Evolutionary conservation across 2,329 filamentous ascomycete genomes (phyloP).

Genomic region (Bimuria novae-zelandiae): DNA sequence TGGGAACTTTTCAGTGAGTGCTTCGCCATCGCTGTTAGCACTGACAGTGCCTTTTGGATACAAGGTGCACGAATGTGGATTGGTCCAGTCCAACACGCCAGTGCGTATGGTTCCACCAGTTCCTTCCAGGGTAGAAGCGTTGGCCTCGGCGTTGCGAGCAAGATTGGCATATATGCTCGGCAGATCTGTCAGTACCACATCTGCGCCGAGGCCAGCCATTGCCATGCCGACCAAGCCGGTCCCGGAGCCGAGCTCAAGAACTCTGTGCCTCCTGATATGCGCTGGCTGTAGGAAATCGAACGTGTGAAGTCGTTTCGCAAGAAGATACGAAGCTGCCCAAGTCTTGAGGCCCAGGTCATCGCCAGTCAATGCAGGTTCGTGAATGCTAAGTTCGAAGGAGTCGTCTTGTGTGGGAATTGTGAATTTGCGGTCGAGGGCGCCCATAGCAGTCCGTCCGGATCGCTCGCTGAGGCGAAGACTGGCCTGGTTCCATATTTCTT

Average conservation of each 20-base stretch:
- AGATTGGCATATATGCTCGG: constrained; percentile 84
- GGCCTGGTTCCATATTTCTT: constrained; percentile 76
- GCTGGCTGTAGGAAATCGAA: constrained; percentile 28
- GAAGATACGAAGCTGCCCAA: constrained; percentile 88
- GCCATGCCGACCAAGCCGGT: constrained; percentile 90
- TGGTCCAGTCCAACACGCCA: constrained; percentile 74
- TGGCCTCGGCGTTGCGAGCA: constrained; percentile 70
- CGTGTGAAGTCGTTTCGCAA: constrained; percentile 70
- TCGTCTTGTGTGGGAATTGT: constrained; percentile 55
- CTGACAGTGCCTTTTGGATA: constrained; percentile 11
- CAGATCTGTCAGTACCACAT: constrained; percentile 80
- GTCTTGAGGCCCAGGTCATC: constrained; percentile 93
- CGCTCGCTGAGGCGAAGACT: constrained; percentile 81
- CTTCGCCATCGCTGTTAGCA: constrained; percentile 10
- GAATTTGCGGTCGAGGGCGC: constrained; percentile 65
- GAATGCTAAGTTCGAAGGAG: constrained; percentile 65
- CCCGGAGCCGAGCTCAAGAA: constrained; percentile 84
- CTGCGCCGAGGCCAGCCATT: constrained; percentile 71
- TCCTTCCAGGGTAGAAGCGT: constrained; percentile 60
- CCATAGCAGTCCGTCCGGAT: constrained; percentile 76
- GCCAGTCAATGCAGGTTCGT: constrained; percentile 85
- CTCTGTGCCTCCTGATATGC: constrained; percentile 24
- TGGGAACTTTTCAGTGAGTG: constrained; percentile 41
- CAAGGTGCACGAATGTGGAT: constrained; percentile 57
- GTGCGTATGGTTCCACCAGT: constrained; percentile 63